These are phyloP conservation scores for Skeletonema potamos DNA, from an alignment of 108 stramenopile species.

Conservation along the genomic window DNA sequence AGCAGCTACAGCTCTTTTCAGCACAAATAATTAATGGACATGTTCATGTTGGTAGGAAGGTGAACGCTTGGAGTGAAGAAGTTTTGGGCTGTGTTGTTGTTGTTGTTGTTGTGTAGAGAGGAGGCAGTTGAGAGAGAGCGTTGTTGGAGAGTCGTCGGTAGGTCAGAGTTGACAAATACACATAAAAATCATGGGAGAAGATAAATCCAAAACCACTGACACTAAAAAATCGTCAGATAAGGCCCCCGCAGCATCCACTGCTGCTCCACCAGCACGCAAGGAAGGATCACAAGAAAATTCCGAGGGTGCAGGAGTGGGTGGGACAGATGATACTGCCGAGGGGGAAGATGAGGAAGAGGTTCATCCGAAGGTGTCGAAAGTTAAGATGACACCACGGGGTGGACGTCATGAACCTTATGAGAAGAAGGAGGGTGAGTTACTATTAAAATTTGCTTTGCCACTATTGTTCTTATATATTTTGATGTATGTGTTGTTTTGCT, in stretches of 20 bases:
- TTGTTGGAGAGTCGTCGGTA: not conserved
- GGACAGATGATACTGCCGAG: slow-evolving; percentile 7
- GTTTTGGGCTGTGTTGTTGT: not conserved
- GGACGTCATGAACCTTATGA: slow-evolving; percentile 18
- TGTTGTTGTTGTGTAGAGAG: not conserved
- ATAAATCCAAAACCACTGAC: too few species aligned
- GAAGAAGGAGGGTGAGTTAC: slow-evolving; percentile 3
- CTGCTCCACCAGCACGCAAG: not conserved
- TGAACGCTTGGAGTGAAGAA: not conserved
- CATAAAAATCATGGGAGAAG: not conserved
- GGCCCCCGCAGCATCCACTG: too few species aligned
- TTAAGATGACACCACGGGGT: slow-evolving; percentile 24
- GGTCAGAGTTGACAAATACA: not conserved
- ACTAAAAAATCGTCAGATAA: too few species aligned
- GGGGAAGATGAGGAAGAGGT: slow-evolving; percentile 14
- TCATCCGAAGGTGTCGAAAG: slow-evolving; percentile 22
- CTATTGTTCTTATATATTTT: not conserved
- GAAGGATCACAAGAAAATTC: not conserved
- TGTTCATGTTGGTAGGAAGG: not conserved
- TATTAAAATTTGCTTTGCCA: not conserved
- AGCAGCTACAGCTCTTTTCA: too few species aligned
- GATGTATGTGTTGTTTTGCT: too few species aligned
- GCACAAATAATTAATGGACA: too few species aligned
- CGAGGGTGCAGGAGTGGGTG: slow-evolving; percentile 2
- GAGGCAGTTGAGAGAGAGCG: not conserved